Evolutionary conservation across 805 yeast genomes (phyloP).

Genomic region (Candida dajiaensis): DNA sequence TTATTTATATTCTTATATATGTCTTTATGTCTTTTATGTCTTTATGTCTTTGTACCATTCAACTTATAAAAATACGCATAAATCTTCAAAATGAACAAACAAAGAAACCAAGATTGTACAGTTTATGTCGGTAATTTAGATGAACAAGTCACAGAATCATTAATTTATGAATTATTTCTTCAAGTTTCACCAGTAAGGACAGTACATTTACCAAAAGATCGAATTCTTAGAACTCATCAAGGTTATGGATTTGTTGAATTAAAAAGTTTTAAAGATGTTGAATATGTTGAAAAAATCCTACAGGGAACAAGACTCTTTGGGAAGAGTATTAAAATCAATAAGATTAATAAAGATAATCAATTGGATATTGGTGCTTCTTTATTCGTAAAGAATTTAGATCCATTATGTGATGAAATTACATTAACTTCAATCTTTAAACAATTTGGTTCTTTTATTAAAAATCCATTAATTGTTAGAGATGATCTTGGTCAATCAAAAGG

Average conservation of each 20-base stretch:
- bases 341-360: conserved; percentile 30
- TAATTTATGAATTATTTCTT: conserved; percentile 74
- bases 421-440: conserved; percentile 46
- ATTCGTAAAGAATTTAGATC: conserved; percentile 64
- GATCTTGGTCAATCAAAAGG: conserved; percentile 47
- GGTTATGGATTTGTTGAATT: conserved; percentile 90
- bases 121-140: conserved; percentile 82
- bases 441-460: conserved; percentile 57
- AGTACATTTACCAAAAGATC: conserved; percentile 75
- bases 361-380: conserved; percentile 58
- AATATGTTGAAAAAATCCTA: conserved; percentile 58
- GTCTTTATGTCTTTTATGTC: too few species aligned
- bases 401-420: conserved; percentile 54
- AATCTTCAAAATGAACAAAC: conserved; percentile 16
- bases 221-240: conserved; percentile 62
- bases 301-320: conserved; percentile 58
- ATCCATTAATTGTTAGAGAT: conserved; percentile 47
- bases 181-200: conserved; percentile 78
- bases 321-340: conserved; percentile 52
- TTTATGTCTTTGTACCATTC: too few species aligned
- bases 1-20: too few species aligned
- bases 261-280: conserved; percentile 51
- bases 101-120: conserved; percentile 56
- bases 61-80: too few species aligned
- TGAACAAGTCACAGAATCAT: conserved; percentile 59